phyloP scores from a whole-genome alignment of 192 early-diverging fungal genomes.

The Coemansia reversa region DNA sequence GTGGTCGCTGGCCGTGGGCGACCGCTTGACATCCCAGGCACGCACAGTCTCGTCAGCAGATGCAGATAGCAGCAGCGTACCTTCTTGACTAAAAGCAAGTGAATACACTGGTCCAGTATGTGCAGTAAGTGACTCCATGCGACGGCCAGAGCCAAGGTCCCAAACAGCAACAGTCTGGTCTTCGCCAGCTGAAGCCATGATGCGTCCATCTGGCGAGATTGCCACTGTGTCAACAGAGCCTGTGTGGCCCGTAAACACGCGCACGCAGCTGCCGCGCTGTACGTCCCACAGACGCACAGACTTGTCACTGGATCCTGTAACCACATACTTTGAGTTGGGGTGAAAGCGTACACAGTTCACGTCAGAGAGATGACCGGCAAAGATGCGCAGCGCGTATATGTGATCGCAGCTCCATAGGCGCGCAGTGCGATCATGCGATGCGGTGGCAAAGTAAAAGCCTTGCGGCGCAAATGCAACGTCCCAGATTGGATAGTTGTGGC shows the following conservation, averaged over 20 bases:
- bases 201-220: conserved; percentile 87
- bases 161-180: conserved; percentile 73
- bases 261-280: conserved; percentile 83
- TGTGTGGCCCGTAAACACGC: conserved; percentile 85
- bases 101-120: conserved; percentile 84
- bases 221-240: conserved; percentile 82
- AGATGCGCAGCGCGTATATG: conserved; percentile 91
- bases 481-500: conserved; percentile 97
- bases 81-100: conserved; percentile 81
- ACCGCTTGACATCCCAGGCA: conserved; percentile 82
- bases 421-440: conserved; percentile 92
- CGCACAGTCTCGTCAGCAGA: conserved; percentile 87
- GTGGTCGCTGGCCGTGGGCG: conserved; percentile 45
- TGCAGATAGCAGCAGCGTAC: conserved; percentile 77
- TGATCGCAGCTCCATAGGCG: conserved; percentile 97
- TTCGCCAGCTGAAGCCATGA: conserved; percentile 85
- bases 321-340: conserved; percentile 92
- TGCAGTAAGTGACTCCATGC: conserved; percentile 81
- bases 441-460: conserved; percentile 97
- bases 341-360: conserved; percentile 96
- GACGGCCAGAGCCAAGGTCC: conserved; percentile 84
- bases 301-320: conserved; percentile 89
- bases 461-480: conserved; percentile 89
- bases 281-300: conserved; percentile 92
- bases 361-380: conserved; percentile 97